Evolutionary conservation across 75 land plant species (phyloP), one percentile per base, ranked within the genome.

Genomic region (Adiantum capillusveneris): DNA sequence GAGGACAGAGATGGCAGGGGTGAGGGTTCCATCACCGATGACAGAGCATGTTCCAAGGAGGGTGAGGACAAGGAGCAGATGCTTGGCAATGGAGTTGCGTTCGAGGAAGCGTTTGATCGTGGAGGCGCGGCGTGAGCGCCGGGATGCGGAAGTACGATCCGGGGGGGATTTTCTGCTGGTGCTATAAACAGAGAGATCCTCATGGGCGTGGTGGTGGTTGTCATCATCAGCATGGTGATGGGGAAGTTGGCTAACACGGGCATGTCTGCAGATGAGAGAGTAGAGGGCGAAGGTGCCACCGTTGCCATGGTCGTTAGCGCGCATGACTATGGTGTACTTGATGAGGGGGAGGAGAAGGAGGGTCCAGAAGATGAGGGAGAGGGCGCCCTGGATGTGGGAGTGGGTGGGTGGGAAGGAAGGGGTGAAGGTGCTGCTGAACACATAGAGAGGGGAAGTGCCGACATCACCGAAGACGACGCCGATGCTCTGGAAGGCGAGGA

Each of bases 281-380:
- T 86, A 86, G 11, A 86, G 21, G 0, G 90, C 90, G 60, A 82
- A 82, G 1, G 83, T 74, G 0, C 90, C 90, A 20, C 89, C 92
- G 31, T 87, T 69, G 9, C 92, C 87, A 28, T 84, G 75, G 59
- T 87, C 87, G 37, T 79, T 84, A 53, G 92, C 92, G 3, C 44
- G 53, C 9, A 87, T 71, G 19, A 87, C 87, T 45, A 87, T 73
- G 26, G 79, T 75, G 65, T 87, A 87, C 51, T 87, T 87, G 72
- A 81, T 14, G n/a, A 82, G 64, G 29, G 88, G 81, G 34, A 84
- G 49, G 59, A 88, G 57, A n/a, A 73, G 67, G 50, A 88, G 53
- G 51, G 89, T 79, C 74, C 79, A 84, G 66, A 84, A 26, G 37
- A 88, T 81, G 52, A 88, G 59, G 29, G 80, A 79, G 28, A 84